These are phyloP conservation scores for Hymenotorrendiella dingleyae DNA, from an alignment of 2,329 filamentous ascomycete species.

Conservation along the genomic window DNA sequence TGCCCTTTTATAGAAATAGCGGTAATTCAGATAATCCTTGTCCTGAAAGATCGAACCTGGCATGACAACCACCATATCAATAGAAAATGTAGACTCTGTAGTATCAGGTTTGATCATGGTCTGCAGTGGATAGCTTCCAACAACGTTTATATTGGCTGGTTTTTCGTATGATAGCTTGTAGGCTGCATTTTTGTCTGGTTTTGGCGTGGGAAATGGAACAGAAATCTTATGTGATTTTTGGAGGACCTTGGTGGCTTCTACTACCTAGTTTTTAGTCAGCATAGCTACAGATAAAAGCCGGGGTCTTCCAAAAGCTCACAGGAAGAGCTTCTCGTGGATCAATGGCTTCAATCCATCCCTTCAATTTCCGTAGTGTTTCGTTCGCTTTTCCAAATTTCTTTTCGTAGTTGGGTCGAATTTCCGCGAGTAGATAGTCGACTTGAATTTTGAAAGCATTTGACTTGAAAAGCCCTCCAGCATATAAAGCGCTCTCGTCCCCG, in stretches of 20 bases:
- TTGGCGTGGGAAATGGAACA: conserved; percentile 83
- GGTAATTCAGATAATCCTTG: conserved; percentile 88
- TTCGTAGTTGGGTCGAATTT: conserved; percentile 52
- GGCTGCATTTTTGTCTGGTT: conserved; percentile 66
- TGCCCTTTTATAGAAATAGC: conserved; percentile 91
- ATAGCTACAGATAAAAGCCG: neutral
- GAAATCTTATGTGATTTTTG: conserved; percentile 61
- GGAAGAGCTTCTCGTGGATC: conserved; percentile 42
- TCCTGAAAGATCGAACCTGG: conserved; percentile 76
- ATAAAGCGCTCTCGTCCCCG: conserved; percentile 33
- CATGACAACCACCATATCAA: conserved; percentile 88
- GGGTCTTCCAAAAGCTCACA: conserved; percentile 25
- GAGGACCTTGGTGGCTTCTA: conserved; percentile 61
- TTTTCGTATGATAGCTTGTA: conserved; percentile 77
- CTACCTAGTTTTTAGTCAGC: conserved; percentile 43
- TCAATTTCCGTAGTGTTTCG: conserved; percentile 47
- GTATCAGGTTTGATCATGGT: conserved; percentile 67
- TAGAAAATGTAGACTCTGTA: conserved; percentile 48
- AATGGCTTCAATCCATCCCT: conserved; percentile 50
- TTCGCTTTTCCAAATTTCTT: conserved; percentile 49
- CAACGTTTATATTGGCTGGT: conserved; percentile 75
- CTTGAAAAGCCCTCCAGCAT: conserved; percentile 45
- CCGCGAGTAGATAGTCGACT: conserved; percentile 54
- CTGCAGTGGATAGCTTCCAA: conserved; percentile 78
- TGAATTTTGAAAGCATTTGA: conserved; percentile 64